Base-by-base conservation (phyloP, 345 rosid species). In the Isatis tinctoria region DNA sequence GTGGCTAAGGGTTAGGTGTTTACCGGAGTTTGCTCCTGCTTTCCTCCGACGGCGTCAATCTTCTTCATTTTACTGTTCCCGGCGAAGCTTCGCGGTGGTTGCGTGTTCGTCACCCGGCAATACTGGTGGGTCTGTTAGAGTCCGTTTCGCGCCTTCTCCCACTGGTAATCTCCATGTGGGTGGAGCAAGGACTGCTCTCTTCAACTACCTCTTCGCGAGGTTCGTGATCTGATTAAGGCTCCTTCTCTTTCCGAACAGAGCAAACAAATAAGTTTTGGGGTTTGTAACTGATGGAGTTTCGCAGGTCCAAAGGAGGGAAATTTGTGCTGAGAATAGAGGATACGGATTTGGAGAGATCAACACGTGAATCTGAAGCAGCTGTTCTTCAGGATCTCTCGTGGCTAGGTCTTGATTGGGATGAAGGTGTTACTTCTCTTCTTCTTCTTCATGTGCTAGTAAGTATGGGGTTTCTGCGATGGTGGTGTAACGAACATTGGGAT, bases 91-190 rank as follows among this genome's bases (percentile, higher is more conserved):
- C 68, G 61, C 76, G 33, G 72, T 71, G 40, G 80, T 77, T 30
- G 76, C 76, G 6, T 64, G 67, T 48, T 65, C 80, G 10, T 39
- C 80, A 3, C 35, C 67, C 0, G 26, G 45, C 26, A 56, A 16
- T 3, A 71, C 17, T 60, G 80, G 69, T 53, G 82, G 79, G 27
- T 72, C 63, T 18, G 90, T 92, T 22, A 86, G 97, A 43, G 98
- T 91, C 12, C 98, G 97, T 72, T 94, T 94, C 77, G 98, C 97
- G 74, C 98, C 97, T 60, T 94, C 97, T 30, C 98, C 98, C 0
- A 94, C 98, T 41, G 97, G 98, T 1, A 91, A 94, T 72, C 93
- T 94, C 53, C 98, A 91, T 54, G 98, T 94, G 27, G 97, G 98
- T 22, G 97, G 98, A 52, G 98, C 98, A 45, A 85, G 98, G 69